Evolutionary conservation across 148 eudicot species (phyloP), one percentile per base, ranked within the genome.

Genomic region (Spergularia marina): DNA sequence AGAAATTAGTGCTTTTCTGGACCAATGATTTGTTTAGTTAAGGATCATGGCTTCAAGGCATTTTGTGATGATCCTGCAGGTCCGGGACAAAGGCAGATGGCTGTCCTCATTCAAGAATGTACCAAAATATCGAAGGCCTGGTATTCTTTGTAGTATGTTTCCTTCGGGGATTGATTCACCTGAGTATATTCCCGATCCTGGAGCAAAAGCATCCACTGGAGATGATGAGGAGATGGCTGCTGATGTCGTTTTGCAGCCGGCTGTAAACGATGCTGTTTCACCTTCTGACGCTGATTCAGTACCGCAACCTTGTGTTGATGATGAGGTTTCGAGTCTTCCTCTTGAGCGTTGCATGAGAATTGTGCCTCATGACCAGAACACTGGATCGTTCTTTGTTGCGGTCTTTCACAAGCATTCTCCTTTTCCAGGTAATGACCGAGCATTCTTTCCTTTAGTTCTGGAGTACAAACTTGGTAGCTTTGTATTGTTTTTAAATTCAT

Each of bases 321-420:
- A 79, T 64, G 97, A 92, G 79, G 73, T 83, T 76, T 95, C 94
- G 60, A 81, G 68, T 79, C 83, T 95, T 34, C 97, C 99, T 68
- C 87, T 95, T 65, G 99, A 92, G 82, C 89, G 84, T 58, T 95
- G 99, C 82, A 92, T 95, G 92, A 87, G 99, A 81, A 89, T 95
- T 84, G 88, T 95, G 70, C 99, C 99, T 63, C 99, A 95, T 87
- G 99, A 95, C 77, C 99, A 95, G 80, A 92, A 95, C 79, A 89
- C 83, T 69, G 99, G 99, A 69, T 91, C 99, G 76, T 95, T 95
- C 83, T 95, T 95, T 78, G 87, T 95, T 78, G 97, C 99, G 7
- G 91, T 95, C 77, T 82, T 95, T 65, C 90, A 84, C 74, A 95
- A 95, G 73, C 83, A 77, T 74, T 88, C 97, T 74, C 80, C 86